These are phyloP conservation scores for Talaromyces sp. DNA, from an alignment of 2,329 filamentous ascomycete genomes.

Conservation along the genomic window DNA sequence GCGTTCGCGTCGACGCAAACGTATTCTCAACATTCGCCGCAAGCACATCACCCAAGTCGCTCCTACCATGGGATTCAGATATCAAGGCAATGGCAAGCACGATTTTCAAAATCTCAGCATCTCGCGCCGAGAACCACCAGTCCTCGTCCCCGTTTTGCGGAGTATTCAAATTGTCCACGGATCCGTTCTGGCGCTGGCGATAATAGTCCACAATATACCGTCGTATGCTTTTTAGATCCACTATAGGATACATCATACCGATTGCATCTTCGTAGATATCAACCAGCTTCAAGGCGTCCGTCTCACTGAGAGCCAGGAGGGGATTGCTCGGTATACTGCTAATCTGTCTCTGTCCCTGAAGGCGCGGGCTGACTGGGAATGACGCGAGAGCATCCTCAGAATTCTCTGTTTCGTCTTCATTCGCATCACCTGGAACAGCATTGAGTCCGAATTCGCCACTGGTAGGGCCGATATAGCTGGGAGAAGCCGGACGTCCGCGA, in stretches of 20 bases:
- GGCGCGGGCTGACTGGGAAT: neutral
- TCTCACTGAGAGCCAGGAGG: conserved; percentile 5
- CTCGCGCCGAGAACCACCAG: conserved; percentile 37
- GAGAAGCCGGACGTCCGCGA: conserved; percentile 23
- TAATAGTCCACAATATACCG: conserved; percentile 9
- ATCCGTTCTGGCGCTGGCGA: neutral
- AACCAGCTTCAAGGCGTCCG: conserved; percentile 7
- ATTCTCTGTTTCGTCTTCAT: conserved; percentile 10
- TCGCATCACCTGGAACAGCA: conserved; percentile 1
- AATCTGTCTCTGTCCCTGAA: neutral
- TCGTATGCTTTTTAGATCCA: conserved; percentile 11
- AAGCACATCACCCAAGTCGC: conserved; percentile 45
- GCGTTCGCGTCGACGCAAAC: conserved; percentile 25
- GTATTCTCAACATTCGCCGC: conserved; percentile 32
- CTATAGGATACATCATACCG: conserved; percentile 13
- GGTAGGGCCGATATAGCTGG: conserved; percentile 29
- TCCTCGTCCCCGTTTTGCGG: conserved; percentile 20
- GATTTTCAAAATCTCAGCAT: conserved; percentile 70
- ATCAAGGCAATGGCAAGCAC: conserved; percentile 70
- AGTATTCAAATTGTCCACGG: neutral
- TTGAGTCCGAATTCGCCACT: conserved; percentile 31
- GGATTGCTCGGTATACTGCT: conserved; percentile 3
- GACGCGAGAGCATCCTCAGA: conserved; percentile 4
- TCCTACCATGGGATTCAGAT: conserved; percentile 71
- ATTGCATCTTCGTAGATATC: conserved; percentile 12